These are phyloP conservation scores for Leccinum arenicola DNA, from an alignment of 768 basidiomycete species.

Conservation along the genomic window DNA sequence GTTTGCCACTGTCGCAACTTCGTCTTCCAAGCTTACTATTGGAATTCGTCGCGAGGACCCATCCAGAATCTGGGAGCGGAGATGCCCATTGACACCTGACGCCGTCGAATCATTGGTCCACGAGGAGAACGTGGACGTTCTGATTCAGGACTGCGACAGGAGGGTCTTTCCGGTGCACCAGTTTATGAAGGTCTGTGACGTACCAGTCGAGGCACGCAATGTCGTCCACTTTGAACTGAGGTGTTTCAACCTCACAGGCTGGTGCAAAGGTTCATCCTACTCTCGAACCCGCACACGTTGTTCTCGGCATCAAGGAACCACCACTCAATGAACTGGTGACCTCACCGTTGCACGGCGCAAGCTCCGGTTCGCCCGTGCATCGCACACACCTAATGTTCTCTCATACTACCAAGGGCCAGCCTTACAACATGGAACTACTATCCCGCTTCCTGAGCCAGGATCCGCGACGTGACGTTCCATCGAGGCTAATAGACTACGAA, in stretches of 20 bases:
- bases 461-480: slow-evolving; percentile 24
- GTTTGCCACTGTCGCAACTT: slow-evolving; percentile 17
- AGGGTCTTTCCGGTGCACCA: slow-evolving; percentile 66
- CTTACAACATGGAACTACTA: slow-evolving; percentile 80
- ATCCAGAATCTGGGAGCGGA: slow-evolving; percentile 79
- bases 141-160: slow-evolving; percentile 74
- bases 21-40: slow-evolving; percentile 37
- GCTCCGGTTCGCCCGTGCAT: slow-evolving; percentile 27
- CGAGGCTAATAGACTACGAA: slow-evolving; percentile 82
- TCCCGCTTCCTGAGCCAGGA: slow-evolving; percentile 52
- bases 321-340: slow-evolving; percentile 61
- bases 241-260: slow-evolving; percentile 47
- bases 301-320: slow-evolving; percentile 89
- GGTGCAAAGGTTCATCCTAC: slow-evolving; percentile 64
- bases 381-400: slow-evolving; percentile 90
- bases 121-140: slow-evolving; percentile 57
- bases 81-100: slow-evolving; percentile 78
- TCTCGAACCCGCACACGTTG: slow-evolving; percentile 65
- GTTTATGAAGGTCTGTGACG: slow-evolving; percentile 55
- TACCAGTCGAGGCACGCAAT: neutral
- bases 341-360: slow-evolving; percentile 21
- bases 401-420: slow-evolving; percentile 85
- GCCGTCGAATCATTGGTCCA: slow-evolving; percentile 61
- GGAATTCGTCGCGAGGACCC: slow-evolving; percentile 80
- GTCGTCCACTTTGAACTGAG: neutral